Conservation (phyloP, 2,329 filamentous ascomycete species). For the Fusarium austroafricanum region DNA sequence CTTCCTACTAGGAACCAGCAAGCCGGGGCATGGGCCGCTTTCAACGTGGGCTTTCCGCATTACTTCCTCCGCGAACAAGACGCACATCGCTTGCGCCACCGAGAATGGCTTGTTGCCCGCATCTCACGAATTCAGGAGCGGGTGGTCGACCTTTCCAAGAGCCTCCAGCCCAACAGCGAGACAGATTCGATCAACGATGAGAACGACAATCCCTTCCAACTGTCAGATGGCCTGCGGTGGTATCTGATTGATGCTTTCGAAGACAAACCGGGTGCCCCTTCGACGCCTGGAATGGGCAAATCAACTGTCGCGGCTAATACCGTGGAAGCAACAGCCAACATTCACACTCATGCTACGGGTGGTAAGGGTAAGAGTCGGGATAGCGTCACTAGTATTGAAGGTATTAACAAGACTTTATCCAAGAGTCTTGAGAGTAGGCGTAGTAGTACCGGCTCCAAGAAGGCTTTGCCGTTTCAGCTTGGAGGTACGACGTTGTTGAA, state of each 20-base stretch:
- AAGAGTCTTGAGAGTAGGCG: conserved; percentile 92
- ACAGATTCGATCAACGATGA: conserved; percentile 67
- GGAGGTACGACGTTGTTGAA: conserved; percentile 57
- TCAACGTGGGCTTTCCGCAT: conserved; percentile 97
- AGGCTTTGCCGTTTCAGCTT: conserved; percentile 70
- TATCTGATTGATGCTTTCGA: conserved; percentile 94
- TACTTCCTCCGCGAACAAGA: conserved; percentile 97
- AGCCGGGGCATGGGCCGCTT: conserved; percentile 95
- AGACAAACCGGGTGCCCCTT: conserved; percentile 90
- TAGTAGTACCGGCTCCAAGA: conserved; percentile 87
- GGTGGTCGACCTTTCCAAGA: conserved; percentile 90
- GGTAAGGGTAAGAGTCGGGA: conserved; percentile 59
- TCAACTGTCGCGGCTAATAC: conserved; percentile 90
- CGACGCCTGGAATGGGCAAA: conserved; percentile 92
- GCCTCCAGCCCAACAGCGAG: conserved; percentile 65
- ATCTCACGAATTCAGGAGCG: conserved; percentile 93
- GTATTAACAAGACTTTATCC: conserved; percentile 80
- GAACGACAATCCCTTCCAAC: conserved; percentile 96
- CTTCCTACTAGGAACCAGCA: conserved; percentile 94
- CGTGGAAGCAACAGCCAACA: conserved; percentile 85
- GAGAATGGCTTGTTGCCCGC: conserved; percentile 96
- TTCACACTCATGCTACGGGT: conserved; percentile 62
- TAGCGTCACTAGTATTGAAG: conserved; percentile 71
- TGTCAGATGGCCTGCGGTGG: conserved; percentile 95
- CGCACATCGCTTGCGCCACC: conserved; percentile 80